These are phyloP conservation scores for Asparagopsis taxiformis DNA, from an alignment of 31 red algal genomes.

Conservation along the genomic window DNA sequence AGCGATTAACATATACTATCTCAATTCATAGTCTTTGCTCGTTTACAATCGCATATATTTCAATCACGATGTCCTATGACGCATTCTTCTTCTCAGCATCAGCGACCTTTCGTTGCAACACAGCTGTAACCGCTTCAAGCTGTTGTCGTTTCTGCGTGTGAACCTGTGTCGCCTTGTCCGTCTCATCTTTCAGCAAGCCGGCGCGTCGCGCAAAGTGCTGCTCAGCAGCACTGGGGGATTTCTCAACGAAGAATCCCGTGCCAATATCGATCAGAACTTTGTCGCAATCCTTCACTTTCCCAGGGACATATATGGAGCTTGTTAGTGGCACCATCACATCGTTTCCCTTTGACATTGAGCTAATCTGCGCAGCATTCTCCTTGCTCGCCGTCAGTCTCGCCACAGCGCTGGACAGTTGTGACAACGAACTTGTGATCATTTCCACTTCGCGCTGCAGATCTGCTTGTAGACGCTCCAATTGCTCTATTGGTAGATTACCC, in stretches of 20 bases:
- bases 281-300: slow-evolving; percentile 34
- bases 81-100: background rate
- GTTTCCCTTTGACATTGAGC: slow-evolving; percentile 14
- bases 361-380: slow-evolving; percentile 54
- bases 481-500: slow-evolving; percentile 57
- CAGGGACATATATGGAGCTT: slow-evolving; percentile 77
- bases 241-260: slow-evolving; percentile 85
- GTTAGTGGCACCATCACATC: slow-evolving; percentile 81
- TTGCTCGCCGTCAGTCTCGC: slow-evolving; percentile 53
- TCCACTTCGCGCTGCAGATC: slow-evolving; percentile 76
- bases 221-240: slow-evolving; percentile 50
- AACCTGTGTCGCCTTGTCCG: slow-evolving; percentile 63
- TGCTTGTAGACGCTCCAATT: slow-evolving; percentile 56
- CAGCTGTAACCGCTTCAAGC: slow-evolving; percentile 72
- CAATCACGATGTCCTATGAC: background rate
- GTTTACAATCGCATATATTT: background rate
- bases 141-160: slow-evolving; percentile 80
- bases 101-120: slow-evolving; percentile 54
- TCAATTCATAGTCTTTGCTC: background rate
- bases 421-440: slow-evolving; percentile 52
- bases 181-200: slow-evolving; percentile 67
- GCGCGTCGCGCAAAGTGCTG: slow-evolving; percentile 62
- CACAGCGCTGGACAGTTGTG: slow-evolving; percentile 63
- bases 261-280: slow-evolving; percentile 84
- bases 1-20: slow-evolving; percentile 52